Evolutionary conservation across 192 early-diverging fungal species (phyloP).

Genomic region (Backusella morwellensis): DNA sequence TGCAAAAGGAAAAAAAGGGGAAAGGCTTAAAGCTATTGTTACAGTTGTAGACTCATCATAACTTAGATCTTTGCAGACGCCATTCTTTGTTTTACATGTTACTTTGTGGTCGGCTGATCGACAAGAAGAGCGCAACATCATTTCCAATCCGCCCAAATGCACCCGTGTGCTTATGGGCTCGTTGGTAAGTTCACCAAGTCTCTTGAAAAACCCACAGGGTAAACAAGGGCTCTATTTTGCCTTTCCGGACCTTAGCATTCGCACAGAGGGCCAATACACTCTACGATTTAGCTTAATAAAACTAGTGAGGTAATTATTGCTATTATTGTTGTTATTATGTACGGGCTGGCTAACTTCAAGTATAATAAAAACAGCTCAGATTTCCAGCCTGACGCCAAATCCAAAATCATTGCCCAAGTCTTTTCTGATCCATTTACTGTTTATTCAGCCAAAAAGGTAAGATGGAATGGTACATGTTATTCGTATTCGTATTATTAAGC

Average conservation of each 20-base stretch:
- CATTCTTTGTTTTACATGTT: constrained; percentile 58
- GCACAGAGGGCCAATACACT: constrained; percentile 68
- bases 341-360: too few relatives aligned
- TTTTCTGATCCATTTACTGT: constrained; percentile 73
- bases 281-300: constrained; percentile 70
- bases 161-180: constrained; percentile 65
- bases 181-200: constrained; percentile 55
- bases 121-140: constrained; percentile 55
- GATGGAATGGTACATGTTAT: neutral
- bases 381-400: constrained; percentile 21
- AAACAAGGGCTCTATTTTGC: constrained; percentile 73
- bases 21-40: neutral
- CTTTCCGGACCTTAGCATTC: constrained; percentile 73
- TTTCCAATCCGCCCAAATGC: constrained; percentile 58
- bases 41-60: neutral
- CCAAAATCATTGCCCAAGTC: constrained; percentile 50
- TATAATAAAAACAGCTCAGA: constrained; percentile 18
- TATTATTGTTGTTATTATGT: neutral
- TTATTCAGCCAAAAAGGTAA: constrained; percentile 72
- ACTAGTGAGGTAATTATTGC: constrained; percentile 52
- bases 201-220: constrained; percentile 56
- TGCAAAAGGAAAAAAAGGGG: neutral
- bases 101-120: constrained; percentile 62
- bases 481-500: neutral
- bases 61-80: constrained; percentile 44